Evolutionary conservation across 495 filamentous ascomycete genomes (phyloP).

Genomic region (Aspergillus heteromorphus): DNA sequence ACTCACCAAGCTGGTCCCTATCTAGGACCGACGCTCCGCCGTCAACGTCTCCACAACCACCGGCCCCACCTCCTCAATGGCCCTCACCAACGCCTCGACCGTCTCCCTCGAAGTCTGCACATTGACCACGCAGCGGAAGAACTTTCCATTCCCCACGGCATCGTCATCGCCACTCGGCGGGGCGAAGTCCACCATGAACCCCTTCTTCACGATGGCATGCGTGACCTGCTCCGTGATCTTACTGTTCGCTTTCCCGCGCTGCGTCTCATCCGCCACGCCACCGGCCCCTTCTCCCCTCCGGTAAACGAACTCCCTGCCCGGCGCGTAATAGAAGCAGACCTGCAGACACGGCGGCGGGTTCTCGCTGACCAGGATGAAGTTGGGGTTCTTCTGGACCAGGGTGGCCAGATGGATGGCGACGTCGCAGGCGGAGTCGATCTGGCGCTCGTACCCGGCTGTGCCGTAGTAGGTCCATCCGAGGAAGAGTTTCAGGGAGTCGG

Average conservation of each 20-base stretch:
- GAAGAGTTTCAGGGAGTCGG: constrained; percentile 81
- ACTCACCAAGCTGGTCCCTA: constrained; percentile 29
- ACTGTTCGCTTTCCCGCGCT: constrained; percentile 57
- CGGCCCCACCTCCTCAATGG: constrained; percentile 61
- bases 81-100: constrained; percentile 69
- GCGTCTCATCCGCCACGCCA: constrained; percentile 31
- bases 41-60: constrained; percentile 38
- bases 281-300: constrained; percentile 27
- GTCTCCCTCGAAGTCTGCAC: constrained; percentile 64
- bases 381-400: constrained; percentile 42
- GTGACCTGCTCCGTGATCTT: constrained; percentile 64
- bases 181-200: constrained; percentile 94
- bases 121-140: constrained; percentile 89
- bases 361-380: constrained; percentile 67
- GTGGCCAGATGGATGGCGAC: constrained; percentile 60
- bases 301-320: constrained; percentile 45
- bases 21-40: constrained; percentile 15
- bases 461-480: constrained; percentile 90
- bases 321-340: constrained; percentile 87
- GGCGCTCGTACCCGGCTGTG: constrained; percentile 50
- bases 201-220: constrained; percentile 57
- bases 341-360: constrained; percentile 85
- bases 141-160: constrained; percentile 59
- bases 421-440: constrained; percentile 65
- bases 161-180: constrained; percentile 53